Percentiles rank a stretch among this genome's conserved stretches.
These are phyloP conservation scores for Lecanicillium sp. DNA, from an alignment of 2,329 filamentous ascomycete genomes.

Conservation along the genomic window DNA sequence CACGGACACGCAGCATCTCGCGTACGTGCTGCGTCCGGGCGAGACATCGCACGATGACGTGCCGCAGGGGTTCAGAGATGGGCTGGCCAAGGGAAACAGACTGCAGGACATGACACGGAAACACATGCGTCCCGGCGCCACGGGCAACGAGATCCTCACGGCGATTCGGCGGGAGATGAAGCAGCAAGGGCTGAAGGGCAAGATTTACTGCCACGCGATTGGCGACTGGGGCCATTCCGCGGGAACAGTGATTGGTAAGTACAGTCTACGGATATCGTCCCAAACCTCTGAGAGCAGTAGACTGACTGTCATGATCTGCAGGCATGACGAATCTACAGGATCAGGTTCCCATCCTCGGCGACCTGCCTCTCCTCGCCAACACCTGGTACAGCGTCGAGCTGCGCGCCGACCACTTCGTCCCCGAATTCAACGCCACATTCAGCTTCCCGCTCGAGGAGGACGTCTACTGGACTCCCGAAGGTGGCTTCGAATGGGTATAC, in stretches of 20 bases:
- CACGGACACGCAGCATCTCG: constrained; percentile 46
- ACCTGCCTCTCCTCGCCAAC: constrained; percentile 37
- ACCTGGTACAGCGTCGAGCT: constrained; percentile 48
- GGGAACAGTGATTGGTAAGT: constrained; percentile 40
- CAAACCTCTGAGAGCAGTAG: too few relatives aligned
- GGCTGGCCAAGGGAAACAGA: constrained; percentile 39
- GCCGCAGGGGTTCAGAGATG: constrained; percentile 35
- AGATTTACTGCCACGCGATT: constrained; percentile 43
- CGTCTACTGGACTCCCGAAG: constrained; percentile 38
- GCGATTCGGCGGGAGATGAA: constrained; percentile 34
- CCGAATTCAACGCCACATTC: constrained; percentile 37
- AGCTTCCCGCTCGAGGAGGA: constrained; percentile 45
- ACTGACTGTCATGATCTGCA: constrained; percentile 16
- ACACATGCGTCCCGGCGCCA: constrained; percentile 38
- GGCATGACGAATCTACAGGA: constrained; percentile 46
- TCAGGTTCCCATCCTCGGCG: constrained; percentile 39
- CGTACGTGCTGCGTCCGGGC: constrained; percentile 39
- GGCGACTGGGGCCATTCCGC: constrained; percentile 47
- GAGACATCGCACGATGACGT: constrained; percentile 34
- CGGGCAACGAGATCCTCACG: constrained; percentile 40
- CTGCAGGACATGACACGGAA: constrained; percentile 41
- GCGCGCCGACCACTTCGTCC: constrained; percentile 40
- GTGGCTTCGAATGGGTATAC: constrained; percentile 43
- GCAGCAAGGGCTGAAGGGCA: constrained; percentile 38
- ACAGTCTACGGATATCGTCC: background rate